These are phyloP conservation scores for Rutstroemia sp. DNA, from an alignment of 2,329 filamentous ascomycete species.

Conservation along the genomic window DNA sequence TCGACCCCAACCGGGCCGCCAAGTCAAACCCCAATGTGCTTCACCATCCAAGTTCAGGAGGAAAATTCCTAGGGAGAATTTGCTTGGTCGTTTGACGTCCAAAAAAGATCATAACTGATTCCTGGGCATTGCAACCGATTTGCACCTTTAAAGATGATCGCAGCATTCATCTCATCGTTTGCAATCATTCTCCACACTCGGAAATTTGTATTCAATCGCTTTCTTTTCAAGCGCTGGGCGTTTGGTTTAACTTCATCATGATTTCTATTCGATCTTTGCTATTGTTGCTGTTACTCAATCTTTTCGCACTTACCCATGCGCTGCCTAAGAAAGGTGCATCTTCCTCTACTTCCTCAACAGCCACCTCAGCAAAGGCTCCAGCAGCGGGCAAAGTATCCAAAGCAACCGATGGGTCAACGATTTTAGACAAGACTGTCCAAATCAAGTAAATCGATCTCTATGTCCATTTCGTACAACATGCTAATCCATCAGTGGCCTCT, in stretches of 20 bases:
- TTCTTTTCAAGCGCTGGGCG: slow-evolving; percentile 3
- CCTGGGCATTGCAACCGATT: neutral
- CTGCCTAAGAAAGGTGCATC: slow-evolving; percentile 17
- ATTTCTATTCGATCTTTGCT: slow-evolving; percentile 2
- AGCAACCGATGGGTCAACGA: slow-evolving; percentile 47
- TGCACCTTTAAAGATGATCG: neutral
- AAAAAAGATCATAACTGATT: neutral
- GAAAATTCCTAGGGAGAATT: neutral
- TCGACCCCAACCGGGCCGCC: neutral
- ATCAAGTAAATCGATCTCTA: slow-evolving; percentile 39
- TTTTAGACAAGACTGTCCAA: slow-evolving; percentile 46
- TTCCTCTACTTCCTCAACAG: slow-evolving; percentile 1
- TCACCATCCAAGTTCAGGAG: slow-evolving; percentile 1
- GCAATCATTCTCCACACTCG: neutral
- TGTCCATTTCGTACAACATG: neutral
- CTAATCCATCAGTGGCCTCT: slow-evolving; percentile 36
- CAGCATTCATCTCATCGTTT: neutral
- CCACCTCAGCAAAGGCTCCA: neutral
- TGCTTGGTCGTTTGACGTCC: slow-evolving; percentile 5
- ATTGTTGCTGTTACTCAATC: neutral
- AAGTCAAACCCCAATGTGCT: slow-evolving; percentile 8
- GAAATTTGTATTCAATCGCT: neutral
- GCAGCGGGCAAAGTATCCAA: slow-evolving; percentile 13
- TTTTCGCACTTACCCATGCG: slow-evolving; percentile 13
- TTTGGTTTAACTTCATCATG: slow-evolving; percentile 4